phyloP scores from a whole-genome alignment of 306 rosid genomes.

The Trifolium fragiferum region DNA sequence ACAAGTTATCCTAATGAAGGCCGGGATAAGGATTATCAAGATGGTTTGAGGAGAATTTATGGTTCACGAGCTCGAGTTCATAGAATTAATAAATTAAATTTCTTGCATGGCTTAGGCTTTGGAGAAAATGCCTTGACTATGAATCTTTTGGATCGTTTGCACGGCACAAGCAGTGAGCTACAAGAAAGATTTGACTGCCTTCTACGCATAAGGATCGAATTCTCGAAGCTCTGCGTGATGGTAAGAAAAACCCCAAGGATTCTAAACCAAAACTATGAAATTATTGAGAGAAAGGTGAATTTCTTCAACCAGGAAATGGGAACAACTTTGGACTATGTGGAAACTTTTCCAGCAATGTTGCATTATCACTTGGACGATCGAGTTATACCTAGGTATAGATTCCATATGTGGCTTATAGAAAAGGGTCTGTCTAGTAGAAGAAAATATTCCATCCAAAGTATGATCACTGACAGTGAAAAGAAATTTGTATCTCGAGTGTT shows the following conservation, averaged over 20 bases:
- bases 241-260: slow-evolving; percentile 50
- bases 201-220: slow-evolving; percentile 54
- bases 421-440: slow-evolving; percentile 51
- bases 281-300: slow-evolving; percentile 54
- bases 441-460: slow-evolving; percentile 57
- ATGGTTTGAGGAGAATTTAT: slow-evolving; percentile 49
- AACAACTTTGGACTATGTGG: slow-evolving; percentile 49
- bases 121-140: slow-evolving; percentile 71
- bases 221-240: slow-evolving; percentile 63
- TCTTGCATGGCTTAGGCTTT: slow-evolving; percentile 65
- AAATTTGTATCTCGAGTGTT: slow-evolving; percentile 49
- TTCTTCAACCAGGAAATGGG: slow-evolving; percentile 58
- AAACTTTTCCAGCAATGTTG: slow-evolving; percentile 56
- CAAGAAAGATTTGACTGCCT: slow-evolving; percentile 64
- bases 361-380: slow-evolving; percentile 61
- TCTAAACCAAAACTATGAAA: slow-evolving; percentile 58
- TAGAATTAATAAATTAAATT: slow-evolving; percentile 58
- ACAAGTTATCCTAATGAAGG: slow-evolving; percentile 52
- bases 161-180: slow-evolving; percentile 55
- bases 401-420: slow-evolving; percentile 58
- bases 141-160: slow-evolving; percentile 49
- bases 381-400: slow-evolving; percentile 61
- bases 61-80: slow-evolving; percentile 42
- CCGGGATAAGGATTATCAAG: slow-evolving; percentile 41
- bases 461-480: slow-evolving; percentile 58